phyloP scores from a whole-genome alignment of 164 flowering plant genomes.

The Chimonanthus praecox region DNA sequence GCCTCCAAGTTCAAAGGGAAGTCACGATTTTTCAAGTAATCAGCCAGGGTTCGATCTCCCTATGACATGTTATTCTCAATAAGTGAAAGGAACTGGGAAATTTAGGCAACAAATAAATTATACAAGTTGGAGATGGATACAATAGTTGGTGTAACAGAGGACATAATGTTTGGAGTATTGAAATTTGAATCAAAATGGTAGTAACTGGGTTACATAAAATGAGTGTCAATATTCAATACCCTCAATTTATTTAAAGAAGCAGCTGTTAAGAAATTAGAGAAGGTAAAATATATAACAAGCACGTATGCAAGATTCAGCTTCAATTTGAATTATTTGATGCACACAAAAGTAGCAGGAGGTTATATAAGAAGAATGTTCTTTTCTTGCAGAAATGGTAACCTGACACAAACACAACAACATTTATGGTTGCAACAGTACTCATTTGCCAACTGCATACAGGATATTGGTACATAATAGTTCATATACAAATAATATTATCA shows the following conservation, averaged over 20 bases:
- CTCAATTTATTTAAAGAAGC: neutral
- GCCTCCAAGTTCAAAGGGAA: slow-evolving; percentile 88
- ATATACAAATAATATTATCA: too few relatives aligned
- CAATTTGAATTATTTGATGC: neutral
- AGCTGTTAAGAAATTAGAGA: neutral
- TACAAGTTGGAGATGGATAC: neutral
- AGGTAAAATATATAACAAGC: neutral
- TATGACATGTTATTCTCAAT: slow-evolving; percentile 21
- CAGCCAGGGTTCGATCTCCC: slow-evolving; percentile 79
- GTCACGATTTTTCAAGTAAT: slow-evolving; percentile 78
- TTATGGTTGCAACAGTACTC: too few relatives aligned
- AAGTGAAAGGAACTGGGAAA: neutral
- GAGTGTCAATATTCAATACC: neutral
- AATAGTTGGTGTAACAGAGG: neutral
- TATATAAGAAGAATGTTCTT: too few relatives aligned
- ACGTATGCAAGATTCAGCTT: neutral
- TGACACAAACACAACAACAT: too few relatives aligned
- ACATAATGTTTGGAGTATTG: neutral
- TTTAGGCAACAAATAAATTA: too few relatives aligned
- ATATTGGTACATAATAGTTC: too few relatives aligned
- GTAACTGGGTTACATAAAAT: too few relatives aligned
- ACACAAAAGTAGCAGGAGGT: neutral
- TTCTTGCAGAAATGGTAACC: neutral
- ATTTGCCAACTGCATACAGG: too few relatives aligned
- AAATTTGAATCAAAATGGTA: too few relatives aligned